phyloP scores from a whole-genome alignment of 2,329 filamentous ascomycete species.

The Ascomycota sp. region DNA sequence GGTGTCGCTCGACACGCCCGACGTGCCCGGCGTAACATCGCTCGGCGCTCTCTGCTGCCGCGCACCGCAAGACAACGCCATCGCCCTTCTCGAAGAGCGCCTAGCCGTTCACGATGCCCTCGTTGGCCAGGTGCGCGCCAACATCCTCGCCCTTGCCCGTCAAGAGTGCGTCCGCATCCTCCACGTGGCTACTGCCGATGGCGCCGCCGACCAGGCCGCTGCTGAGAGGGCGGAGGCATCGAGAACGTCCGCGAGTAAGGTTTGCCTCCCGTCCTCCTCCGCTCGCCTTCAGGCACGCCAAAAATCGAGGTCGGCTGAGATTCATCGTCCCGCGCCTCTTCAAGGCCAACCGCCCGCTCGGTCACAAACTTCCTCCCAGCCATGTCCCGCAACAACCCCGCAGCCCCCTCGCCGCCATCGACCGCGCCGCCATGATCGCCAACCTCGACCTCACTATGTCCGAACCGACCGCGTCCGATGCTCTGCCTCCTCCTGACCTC shows the following conservation, averaged over 20 bases:
- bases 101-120: slow-evolving; percentile 9
- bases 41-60: no score
- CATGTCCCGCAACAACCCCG: background rate
- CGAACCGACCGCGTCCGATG: background rate
- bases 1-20: slow-evolving; percentile 10
- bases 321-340: no score
- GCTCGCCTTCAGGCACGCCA: background rate
- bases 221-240: no score
- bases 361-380: no score
- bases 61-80: slow-evolving; percentile 1
- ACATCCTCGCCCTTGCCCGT: slow-evolving; percentile 10
- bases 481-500: slow-evolving; percentile 5
- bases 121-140: slow-evolving; percentile 8
- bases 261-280: no score
- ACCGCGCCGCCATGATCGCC: slow-evolving; percentile 8
- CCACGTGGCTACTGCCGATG: slow-evolving; percentile 2
- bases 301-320: no score
- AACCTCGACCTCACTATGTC: slow-evolving; percentile 9
- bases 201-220: slow-evolving; percentile 4
- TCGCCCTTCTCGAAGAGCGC: slow-evolving; percentile 5
- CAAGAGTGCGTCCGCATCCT: slow-evolving; percentile 14
- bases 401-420: background rate
- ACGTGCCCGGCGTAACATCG: slow-evolving; percentile 3
- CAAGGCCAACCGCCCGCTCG: no score
- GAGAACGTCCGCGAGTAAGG: no score